Conservation (phyloP, 2,329 filamentous ascomycete genomes). For the Botrytis sinoallii region DNA sequence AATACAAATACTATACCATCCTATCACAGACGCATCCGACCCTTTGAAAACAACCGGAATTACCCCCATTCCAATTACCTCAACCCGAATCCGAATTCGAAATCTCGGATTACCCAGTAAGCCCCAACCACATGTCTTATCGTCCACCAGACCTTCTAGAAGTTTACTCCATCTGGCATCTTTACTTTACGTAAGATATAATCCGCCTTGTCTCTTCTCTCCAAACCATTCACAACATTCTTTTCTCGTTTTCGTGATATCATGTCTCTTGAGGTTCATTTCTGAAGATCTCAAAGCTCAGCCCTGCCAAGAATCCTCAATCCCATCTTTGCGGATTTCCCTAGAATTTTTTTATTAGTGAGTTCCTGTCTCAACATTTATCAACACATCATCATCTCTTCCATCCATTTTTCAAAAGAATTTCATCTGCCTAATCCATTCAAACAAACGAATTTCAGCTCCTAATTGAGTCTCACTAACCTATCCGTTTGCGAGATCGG, state of each 20-base stretch:
- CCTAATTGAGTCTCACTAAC: not conserved
- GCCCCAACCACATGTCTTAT: not conserved
- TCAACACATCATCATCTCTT: not conserved
- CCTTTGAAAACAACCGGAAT: not conserved
- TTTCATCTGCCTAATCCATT: not conserved
- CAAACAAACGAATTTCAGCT: not conserved
- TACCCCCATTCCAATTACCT: not conserved
- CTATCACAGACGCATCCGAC: not conserved
- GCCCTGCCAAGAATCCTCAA: not conserved
- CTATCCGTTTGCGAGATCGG: not conserved
- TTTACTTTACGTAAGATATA: constrained; percentile 9
- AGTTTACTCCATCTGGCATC: not conserved
- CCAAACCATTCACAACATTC: not conserved
- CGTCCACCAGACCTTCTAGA: constrained; percentile 1
- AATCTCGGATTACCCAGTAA: not conserved
- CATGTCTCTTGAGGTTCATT: not conserved
- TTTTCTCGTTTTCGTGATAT: not conserved
- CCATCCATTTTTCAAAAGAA: not conserved
- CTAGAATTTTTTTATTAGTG: not conserved
- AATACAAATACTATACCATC: not conserved
- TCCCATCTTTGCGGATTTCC: not conserved
- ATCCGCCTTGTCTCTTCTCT: not conserved
- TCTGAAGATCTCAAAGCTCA: not conserved
- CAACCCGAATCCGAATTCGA: not conserved
- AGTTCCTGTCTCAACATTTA: not conserved